Conservation (phyloP, 2,329 filamentous ascomycete species). For the Huntiella decipiens region DNA sequence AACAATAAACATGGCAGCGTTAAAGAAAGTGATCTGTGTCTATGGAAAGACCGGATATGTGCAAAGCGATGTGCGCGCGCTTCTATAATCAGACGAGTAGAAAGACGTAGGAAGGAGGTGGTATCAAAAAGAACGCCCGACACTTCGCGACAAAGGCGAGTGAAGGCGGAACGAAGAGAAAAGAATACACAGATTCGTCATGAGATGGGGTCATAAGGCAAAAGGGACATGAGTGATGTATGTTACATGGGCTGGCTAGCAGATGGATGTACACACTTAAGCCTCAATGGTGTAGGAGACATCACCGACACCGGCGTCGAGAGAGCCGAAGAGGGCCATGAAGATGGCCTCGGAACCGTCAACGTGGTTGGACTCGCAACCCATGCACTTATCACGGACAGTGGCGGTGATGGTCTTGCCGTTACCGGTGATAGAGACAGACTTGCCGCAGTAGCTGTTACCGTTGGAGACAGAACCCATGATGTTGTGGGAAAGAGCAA, state of each 20-base stretch:
- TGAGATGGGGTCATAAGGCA: no score
- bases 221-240: no score
- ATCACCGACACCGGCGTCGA: constrained; percentile 24
- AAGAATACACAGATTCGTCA: no score
- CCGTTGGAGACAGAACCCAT: constrained; percentile 47
- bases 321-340: constrained; percentile 28
- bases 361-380: constrained; percentile 36
- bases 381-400: constrained; percentile 59
- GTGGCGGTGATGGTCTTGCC: constrained; percentile 39
- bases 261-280: constrained; percentile 14
- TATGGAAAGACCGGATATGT: no score
- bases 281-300: constrained; percentile 29
- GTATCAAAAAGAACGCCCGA: no score
- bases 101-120: no score
- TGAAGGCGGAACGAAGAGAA: no score
- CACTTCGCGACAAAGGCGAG: no score
- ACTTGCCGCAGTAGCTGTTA: constrained; percentile 53
- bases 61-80: no score
- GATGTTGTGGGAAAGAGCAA: constrained; percentile 46
- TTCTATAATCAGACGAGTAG: no score
- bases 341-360: constrained; percentile 43
- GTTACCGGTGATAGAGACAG: constrained; percentile 40
- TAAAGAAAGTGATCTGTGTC: no score
- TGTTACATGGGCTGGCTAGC: no score
- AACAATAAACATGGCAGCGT: background rate